phyloP scores from a whole-genome alignment of 2,329 filamentous ascomycete species.

The Endoconidiophora laricicola region DNA sequence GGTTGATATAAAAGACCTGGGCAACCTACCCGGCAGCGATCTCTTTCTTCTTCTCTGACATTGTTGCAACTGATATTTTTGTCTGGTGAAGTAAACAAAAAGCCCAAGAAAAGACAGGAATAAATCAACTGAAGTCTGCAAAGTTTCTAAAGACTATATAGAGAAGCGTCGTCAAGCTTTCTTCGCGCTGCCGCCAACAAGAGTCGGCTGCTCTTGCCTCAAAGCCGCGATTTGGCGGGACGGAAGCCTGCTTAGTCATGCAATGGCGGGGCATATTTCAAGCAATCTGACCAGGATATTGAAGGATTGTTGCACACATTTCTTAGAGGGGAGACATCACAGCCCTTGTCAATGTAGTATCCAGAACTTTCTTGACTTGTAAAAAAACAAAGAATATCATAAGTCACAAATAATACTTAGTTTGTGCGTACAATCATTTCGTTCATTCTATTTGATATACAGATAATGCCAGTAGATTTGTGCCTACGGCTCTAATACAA shows the following conservation, averaged over 20 bases:
- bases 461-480: neutral
- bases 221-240: slow-evolving; percentile 1
- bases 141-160: too few relatives aligned
- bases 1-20: neutral
- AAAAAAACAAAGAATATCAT: neutral
- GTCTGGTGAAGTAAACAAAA: neutral
- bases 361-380: too few relatives aligned
- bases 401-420: neutral
- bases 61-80: neutral
- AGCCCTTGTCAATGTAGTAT: too few relatives aligned
- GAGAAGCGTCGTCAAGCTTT: too few relatives aligned
- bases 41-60: slow-evolving; percentile 9
- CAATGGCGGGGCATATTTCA: slow-evolving; percentile 7
- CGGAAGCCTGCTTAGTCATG: slow-evolving; percentile 4
- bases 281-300: neutral
- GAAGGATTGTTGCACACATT: neutral
- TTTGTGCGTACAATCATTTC: neutral
- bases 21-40: slow-evolving; percentile 11
- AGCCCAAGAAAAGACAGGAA: too few relatives aligned
- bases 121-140: too few relatives aligned
- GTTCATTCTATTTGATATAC: slow-evolving; percentile 11
- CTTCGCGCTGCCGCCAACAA: neutral
- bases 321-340: neutral
- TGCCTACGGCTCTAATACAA: neutral
- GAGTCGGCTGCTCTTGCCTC: too few relatives aligned